phyloP scores from a whole-genome alignment of 495 filamentous ascomycete species.

The Xylaria grammica region DNA sequence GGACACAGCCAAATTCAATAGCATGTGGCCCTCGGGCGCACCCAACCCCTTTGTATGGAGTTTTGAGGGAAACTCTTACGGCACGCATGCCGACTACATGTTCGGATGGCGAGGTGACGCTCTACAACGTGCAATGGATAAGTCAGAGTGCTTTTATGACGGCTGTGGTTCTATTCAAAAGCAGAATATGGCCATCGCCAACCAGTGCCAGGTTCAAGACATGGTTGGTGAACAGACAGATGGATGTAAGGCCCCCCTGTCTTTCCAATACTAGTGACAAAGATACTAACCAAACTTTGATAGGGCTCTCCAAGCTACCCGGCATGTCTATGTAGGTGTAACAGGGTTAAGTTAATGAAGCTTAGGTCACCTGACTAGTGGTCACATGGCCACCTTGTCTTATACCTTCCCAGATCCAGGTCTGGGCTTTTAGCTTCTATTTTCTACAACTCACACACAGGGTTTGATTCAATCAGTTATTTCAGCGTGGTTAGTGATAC shows the following conservation, averaged over 20 bases:
- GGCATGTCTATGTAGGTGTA: slow-evolving; percentile 17
- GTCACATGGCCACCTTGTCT: no score
- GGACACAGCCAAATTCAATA: slow-evolving; percentile 53
- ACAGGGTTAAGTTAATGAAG: no score
- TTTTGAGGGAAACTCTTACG: slow-evolving; percentile 52
- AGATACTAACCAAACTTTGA: neutral
- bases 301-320: slow-evolving; percentile 5
- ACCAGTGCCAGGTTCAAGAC: slow-evolving; percentile 9
- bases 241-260: neutral
- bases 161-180: slow-evolving; percentile 35
- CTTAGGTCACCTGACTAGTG: no score
- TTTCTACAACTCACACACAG: no score
- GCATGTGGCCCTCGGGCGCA: slow-evolving; percentile 52
- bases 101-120: slow-evolving; percentile 55
- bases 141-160: slow-evolving; percentile 48
- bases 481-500: no score
- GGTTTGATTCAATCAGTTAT: no score
- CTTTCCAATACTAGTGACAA: neutral
- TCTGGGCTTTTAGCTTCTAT: no score
- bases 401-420: no score
- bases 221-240: slow-evolving; percentile 16
- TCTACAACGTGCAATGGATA: slow-evolving; percentile 51
- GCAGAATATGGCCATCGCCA: slow-evolving; percentile 7
- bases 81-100: slow-evolving; percentile 54
- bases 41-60: slow-evolving; percentile 53